Percentiles rank a stretch among this genome's conserved stretches.
Conservation (phyloP, 169 alveolate species). For the Babesia bigemina region DNA sequence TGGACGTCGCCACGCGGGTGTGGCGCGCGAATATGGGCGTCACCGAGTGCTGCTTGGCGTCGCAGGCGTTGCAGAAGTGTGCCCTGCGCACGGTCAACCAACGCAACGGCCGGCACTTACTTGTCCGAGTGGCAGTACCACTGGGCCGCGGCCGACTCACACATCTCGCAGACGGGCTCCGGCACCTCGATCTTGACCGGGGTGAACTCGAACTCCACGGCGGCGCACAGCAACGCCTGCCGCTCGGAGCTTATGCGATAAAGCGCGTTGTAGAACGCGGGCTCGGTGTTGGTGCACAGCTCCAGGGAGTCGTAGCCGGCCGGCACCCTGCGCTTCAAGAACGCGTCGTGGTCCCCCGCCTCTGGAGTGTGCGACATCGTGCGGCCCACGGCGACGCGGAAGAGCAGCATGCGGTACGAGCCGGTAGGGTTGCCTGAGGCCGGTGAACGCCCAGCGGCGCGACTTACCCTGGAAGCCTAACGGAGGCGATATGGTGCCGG, state of each 20-base stretch:
- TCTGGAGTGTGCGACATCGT: constrained; percentile 41
- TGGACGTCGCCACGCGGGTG: constrained; percentile 82
- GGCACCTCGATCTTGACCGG: constrained; percentile 81
- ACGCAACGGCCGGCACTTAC: constrained; percentile 8
- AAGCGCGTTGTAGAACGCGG: constrained; percentile 43
- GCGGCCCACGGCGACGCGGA: constrained; percentile 71
- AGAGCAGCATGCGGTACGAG: constrained; percentile 63
- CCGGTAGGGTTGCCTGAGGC: constrained; percentile 72
- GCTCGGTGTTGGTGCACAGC: constrained; percentile 34
- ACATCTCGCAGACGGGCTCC: constrained; percentile 84
- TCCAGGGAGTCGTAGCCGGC: constrained; percentile 51
- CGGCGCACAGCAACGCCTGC: constrained; percentile 76
- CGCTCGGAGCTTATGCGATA: constrained; percentile 73
- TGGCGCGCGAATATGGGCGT: constrained; percentile 84
- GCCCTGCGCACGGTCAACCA: constrained; percentile 57
- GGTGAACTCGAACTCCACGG: constrained; percentile 77
- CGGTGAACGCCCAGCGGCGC: neutral
- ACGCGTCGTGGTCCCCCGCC: constrained; percentile 31
- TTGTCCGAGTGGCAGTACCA: constrained; percentile 83
- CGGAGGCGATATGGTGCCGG: constrained; percentile 73
- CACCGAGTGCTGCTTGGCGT: constrained; percentile 81
- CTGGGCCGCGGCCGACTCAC: constrained; percentile 76
- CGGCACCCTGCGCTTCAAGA: constrained; percentile 48
- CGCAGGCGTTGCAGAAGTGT: constrained; percentile 87
- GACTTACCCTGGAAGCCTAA: constrained; percentile 67